Evolutionary conservation across 768 basidiomycete species (phyloP).

Genomic region (Xerocomus spinulosus): DNA sequence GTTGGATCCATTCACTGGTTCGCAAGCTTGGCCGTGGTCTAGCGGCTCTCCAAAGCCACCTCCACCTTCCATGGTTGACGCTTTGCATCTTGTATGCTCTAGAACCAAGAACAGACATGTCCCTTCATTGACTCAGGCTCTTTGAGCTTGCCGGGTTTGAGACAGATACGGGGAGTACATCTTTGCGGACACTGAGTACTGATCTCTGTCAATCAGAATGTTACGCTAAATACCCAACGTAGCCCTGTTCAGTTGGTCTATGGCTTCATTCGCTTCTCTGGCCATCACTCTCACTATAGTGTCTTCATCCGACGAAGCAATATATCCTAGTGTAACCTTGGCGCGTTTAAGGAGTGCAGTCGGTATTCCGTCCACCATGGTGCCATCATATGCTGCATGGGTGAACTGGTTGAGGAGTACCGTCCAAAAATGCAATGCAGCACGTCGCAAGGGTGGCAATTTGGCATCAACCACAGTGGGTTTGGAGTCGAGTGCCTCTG

Average conservation of each 20-base stretch:
- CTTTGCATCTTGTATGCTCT: constrained; percentile 12
- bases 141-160: constrained; percentile 58
- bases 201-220: too few species aligned
- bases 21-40: constrained; percentile 24
- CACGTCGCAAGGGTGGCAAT: constrained; percentile 77
- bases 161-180: constrained; percentile 89
- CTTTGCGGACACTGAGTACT: too few species aligned
- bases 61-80: constrained; percentile 17
- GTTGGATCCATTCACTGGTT: constrained; percentile 14
- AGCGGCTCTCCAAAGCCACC: constrained; percentile 20
- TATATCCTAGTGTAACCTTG: constrained; percentile 60
- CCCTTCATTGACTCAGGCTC: constrained; percentile 83
- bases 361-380: constrained; percentile 15
- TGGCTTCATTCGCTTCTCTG: constrained; percentile 54
- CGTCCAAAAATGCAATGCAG: constrained; percentile 79
- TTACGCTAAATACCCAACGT: constrained; percentile 31
- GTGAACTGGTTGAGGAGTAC: constrained; percentile 61
- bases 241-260: constrained; percentile 48
- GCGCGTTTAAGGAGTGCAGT: constrained; percentile 43
- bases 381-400: constrained; percentile 44
- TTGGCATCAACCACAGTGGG: constrained; percentile 57
- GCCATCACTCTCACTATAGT: constrained; percentile 71
- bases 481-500: constrained; percentile 43
- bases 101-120: constrained; percentile 59
- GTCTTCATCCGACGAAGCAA: constrained; percentile 70